A percentile compares a stretch with the other conserved stretches of the same genome.
Evolutionary conservation across 1,284 basidiomycete genomes (phyloP).

Genomic region (Malassezia pachydermatis): DNA sequence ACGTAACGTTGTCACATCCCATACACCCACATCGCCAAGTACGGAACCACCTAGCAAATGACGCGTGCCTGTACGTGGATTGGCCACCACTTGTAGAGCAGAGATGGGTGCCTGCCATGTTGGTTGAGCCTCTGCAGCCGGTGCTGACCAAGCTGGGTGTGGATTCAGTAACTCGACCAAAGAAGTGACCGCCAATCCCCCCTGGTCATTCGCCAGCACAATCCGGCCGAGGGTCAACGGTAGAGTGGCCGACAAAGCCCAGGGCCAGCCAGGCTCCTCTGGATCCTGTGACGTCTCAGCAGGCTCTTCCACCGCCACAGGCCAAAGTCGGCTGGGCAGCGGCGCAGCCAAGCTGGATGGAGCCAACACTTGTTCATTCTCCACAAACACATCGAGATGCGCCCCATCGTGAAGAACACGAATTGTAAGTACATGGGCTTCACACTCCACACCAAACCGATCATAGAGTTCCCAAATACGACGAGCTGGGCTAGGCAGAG

Average conservation of each 20-base stretch:
- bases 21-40: conserved; percentile 33
- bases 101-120: conserved; percentile 6
- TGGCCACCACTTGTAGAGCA: conserved; percentile 11
- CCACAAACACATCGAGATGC: neutral
- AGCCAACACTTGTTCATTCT: neutral
- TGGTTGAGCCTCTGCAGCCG: neutral
- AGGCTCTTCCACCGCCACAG: neutral
- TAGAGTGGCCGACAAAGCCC: neutral
- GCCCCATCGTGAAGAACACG: neutral
- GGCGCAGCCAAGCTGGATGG: neutral
- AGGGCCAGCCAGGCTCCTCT: neutral
- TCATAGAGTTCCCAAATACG: neutral
- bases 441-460: neutral
- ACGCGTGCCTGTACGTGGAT: conserved; percentile 17
- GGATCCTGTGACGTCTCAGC: too few relatives aligned
- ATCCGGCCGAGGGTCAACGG: conserved; percentile 1
- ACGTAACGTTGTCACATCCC: conserved; percentile 61
- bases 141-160: neutral
- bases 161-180: neutral
- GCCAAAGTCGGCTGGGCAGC: neutral
- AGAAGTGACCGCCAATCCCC: neutral
- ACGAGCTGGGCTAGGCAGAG: neutral
- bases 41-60: conserved; percentile 13
- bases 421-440: neutral
- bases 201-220: neutral